Evolutionary conservation across 805 yeast species (phyloP), one percentile per base, ranked within the genome.

Genomic region (Cephaloascus fragrans): DNA sequence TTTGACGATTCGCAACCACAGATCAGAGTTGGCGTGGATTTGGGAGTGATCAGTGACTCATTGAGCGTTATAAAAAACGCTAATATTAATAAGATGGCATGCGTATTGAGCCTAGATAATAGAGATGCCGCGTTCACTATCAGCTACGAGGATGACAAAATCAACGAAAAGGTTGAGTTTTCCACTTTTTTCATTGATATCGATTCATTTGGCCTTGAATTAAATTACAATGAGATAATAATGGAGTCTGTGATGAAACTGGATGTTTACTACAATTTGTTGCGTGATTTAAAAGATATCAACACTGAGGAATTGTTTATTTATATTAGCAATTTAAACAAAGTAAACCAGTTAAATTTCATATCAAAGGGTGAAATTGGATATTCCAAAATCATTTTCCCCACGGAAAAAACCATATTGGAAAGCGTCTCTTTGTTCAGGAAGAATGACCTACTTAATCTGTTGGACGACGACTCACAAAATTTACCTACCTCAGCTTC

Each of bases 281-380:
- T 67, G 18, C 60, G 53, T 38, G 72, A 66, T 42, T 46, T 65
- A 23, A 53, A 50, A 29, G 57, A 57, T 28, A 61, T 66, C 34
- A 56, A 53, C 40, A 65, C 71, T 3, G 46, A 48, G 18, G 61
- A 59, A n/a, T 39, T 67, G 34, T 62, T 46, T 43, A 48, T 66
- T 28, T 51, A 47, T 34, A 49, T 59, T 3, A 57, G 64, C 36
- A 60, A 54, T 39, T 42, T 49, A 32, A 28, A 26, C 10, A 33
- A 32, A 6, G 28, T 32, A 17, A 55, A 58, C 32, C 61, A 56
- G 43, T 47, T 67, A 31, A 51, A 57, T 40, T 66, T 67, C 46
- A 57, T 66, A 16, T 63, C 70, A 3, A 53, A 50, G 18, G 70
- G 71, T 3, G 62, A 64, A 9, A 59, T 67, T n/a, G 72, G 72